Conservation (phyloP, 495 filamentous ascomycete genomes). For the Xylaria longipes region DNA sequence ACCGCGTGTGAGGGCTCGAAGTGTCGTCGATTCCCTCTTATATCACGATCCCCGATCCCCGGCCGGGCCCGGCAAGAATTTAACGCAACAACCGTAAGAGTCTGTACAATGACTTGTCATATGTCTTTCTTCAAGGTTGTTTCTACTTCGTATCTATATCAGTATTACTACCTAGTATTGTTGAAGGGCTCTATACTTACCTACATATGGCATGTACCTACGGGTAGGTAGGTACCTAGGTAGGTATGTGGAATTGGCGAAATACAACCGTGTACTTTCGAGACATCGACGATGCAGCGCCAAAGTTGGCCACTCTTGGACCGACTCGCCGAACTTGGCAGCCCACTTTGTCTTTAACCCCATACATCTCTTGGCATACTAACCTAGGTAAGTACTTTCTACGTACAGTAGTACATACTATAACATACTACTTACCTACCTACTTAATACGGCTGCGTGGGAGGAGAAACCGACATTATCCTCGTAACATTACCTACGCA, state of each 20-base stretch:
- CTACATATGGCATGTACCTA: no score
- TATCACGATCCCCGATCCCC: slow-evolving; percentile 26
- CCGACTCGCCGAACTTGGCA: not conserved
- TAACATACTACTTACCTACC: no score
- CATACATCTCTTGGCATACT: no score
- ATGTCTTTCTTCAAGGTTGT: not conserved
- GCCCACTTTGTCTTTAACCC: not conserved
- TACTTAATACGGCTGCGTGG: not conserved
- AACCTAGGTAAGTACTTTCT: not conserved
- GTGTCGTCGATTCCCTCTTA: slow-evolving; percentile 14
- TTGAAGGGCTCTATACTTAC: no score
- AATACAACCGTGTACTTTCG: no score
- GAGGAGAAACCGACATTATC: not conserved
- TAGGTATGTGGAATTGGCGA: no score
- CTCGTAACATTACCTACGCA: not conserved
- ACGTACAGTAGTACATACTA: no score
- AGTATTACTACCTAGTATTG: no score
- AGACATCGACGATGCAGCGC: slow-evolving; percentile 8
- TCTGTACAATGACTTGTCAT: not conserved
- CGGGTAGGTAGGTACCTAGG: not conserved
- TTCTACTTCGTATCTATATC: not conserved
- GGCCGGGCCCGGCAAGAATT: no score
- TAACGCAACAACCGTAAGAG: not conserved
- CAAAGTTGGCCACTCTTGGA: not conserved
- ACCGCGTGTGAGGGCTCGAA: not conserved